phyloP scores from a whole-genome alignment of 257 asterid species.

The Ballota nigra region DNA sequence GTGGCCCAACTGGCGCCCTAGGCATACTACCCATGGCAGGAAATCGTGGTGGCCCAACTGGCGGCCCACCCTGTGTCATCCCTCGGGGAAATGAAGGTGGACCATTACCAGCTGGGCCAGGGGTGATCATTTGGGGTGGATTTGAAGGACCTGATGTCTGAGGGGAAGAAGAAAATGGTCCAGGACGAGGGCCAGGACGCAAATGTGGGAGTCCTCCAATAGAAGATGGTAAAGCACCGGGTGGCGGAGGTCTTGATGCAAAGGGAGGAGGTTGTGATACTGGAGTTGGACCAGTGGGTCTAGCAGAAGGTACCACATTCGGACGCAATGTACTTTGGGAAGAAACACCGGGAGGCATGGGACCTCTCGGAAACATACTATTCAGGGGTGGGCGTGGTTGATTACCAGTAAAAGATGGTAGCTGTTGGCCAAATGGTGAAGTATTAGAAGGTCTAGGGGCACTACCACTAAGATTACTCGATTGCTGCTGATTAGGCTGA shows the following conservation, averaged over 20 bases:
- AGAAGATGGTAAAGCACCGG: slow-evolving; percentile 51
- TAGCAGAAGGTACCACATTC: slow-evolving; percentile 35
- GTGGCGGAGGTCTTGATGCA: slow-evolving; percentile 76
- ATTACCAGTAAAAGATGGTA: slow-evolving; percentile 59
- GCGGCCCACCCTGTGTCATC: slow-evolving; percentile 48
- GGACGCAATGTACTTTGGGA: slow-evolving; percentile 51
- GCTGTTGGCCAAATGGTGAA: slow-evolving; percentile 68
- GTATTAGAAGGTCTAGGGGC: slow-evolving; percentile 53
- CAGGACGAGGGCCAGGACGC: slow-evolving; percentile 53
- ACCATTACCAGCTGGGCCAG: slow-evolving; percentile 53
- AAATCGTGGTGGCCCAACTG: slow-evolving; percentile 49
- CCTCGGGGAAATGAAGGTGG: slow-evolving; percentile 54
- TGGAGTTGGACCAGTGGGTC: slow-evolving; percentile 58
- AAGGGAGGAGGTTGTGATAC: slow-evolving; percentile 61
- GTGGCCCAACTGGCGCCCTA: slow-evolving; percentile 56
- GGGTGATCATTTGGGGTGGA: slow-evolving; percentile 39
- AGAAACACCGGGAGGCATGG: slow-evolving; percentile 46
- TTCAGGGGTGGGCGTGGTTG: slow-evolving; percentile 80
- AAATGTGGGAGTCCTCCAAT: slow-evolving; percentile 44
- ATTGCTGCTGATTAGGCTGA: slow-evolving; percentile 59
- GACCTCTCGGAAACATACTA: slow-evolving; percentile 61
- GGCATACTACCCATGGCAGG: slow-evolving; percentile 55
- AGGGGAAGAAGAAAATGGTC: slow-evolving; percentile 45
- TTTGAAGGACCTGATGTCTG: slow-evolving; percentile 38
- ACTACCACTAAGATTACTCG: slow-evolving; percentile 32